Evolutionary conservation across 768 basidiomycete species (phyloP), one percentile per base, ranked within the genome.

Genomic region (Guyanaporus albipodus): DNA sequence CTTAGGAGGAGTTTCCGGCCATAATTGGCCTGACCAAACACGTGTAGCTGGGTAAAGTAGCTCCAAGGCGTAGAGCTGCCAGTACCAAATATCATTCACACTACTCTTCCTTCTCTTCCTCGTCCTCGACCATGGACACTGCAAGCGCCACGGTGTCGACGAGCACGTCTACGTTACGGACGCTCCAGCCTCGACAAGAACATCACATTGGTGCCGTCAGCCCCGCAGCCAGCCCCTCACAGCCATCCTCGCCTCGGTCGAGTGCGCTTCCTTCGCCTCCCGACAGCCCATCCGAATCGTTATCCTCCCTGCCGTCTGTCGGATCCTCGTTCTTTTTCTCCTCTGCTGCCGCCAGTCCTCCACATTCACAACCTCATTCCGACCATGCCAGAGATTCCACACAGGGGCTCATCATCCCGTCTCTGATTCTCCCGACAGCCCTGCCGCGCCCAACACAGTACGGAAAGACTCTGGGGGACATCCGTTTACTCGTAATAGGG

Each of bases 271-370:
- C 78, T 15, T 83, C 83, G 8, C 76, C 79, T 10, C 77, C 82
- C 33, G 75, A 78, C 57, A 85, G 83, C 57, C 85, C 77, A 33
- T 72, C 78, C 8, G 80, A 73, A 40, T 83, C 82, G 2, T 67
- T 80, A 32, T 87, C 85, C 2, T 87, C 85, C 6, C 70, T 87
- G 4, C 85, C 85, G 1, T 85, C 83, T 2, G 79, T 85, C 11
- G 77, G 80, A 15, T 85, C 83, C 2, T 84, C 83, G 1, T 86
- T 86, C 73, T 85, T 87, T 69, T 87, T 85, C 69, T 85, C 83
- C 26, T 87, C 85, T 9, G 81, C 77, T 0, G 82, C 82, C 11
- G 79, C 78, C 1, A 84, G 82, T 51, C 85, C 80, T 3, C 79
- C 77, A 0, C 81, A 78, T 38, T 67, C 70, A 0, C 73, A 74